Conservation (phyloP, 2,329 filamentous ascomycete species). For the Colletotrichum sp. region DNA sequence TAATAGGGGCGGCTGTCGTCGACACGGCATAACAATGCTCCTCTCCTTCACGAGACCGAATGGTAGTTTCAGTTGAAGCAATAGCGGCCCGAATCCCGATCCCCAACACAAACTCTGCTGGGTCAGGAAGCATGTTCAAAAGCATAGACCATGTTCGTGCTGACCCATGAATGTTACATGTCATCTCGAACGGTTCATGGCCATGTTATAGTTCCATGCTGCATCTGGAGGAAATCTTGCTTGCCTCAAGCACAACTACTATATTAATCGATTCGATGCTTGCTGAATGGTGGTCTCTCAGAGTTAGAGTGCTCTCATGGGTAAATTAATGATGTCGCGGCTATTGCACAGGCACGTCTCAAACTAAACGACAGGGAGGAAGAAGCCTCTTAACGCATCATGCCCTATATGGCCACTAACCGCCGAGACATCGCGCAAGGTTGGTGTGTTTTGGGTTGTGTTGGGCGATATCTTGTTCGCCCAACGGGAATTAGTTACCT, state of each 20-base stretch:
- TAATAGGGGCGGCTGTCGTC: neutral
- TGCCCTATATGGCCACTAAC: neutral
- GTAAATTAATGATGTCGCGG: neutral
- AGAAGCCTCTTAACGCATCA: neutral
- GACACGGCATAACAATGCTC: neutral
- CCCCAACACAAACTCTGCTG: accelerated
- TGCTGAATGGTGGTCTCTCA: neutral
- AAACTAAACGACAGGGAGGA: neutral
- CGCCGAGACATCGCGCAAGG: neutral
- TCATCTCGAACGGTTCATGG: neutral
- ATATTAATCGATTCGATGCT: neutral
- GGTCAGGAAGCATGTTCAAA: too few relatives aligned
- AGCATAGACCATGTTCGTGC: neutral
- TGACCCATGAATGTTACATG: neutral
- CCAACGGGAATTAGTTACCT: neutral
- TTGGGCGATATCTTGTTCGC: neutral
- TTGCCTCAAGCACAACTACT: neutral
- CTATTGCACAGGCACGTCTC: accelerated
- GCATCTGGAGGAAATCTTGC: neutral
- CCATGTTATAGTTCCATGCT: neutral
- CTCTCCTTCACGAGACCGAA: neutral
- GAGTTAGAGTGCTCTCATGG: neutral
- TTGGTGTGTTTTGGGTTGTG: neutral
- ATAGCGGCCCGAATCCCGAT: neutral
- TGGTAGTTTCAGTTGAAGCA: neutral